Evolutionary conservation across 176 grass and related monocot species (phyloP).

Genomic region (Bolboschoenus planiculmis): DNA sequence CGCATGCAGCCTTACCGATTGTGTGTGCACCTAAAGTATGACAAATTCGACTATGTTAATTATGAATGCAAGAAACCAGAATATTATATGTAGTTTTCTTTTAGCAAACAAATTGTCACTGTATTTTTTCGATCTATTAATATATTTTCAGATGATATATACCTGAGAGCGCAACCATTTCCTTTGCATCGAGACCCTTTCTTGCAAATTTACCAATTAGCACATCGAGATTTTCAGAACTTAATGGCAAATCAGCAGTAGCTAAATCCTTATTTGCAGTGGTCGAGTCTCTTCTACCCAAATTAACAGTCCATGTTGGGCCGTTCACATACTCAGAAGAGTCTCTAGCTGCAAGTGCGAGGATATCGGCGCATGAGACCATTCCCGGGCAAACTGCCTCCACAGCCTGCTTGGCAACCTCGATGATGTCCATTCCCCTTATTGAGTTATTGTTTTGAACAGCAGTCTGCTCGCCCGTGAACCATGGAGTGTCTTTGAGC

Average conservation of each 20-base stretch:
- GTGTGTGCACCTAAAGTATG: conserved; percentile 48
- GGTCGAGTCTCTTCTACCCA: conserved; percentile 49
- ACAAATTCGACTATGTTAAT: too few relatives aligned
- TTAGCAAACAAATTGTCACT: not conserved
- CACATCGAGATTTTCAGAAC: not conserved
- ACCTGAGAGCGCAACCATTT: not conserved
- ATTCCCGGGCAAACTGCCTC: conserved; percentile 1
- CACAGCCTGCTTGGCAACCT: not conserved
- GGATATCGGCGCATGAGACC: not conserved
- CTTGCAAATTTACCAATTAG: conserved; percentile 11
- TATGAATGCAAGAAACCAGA: not conserved
- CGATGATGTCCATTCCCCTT: conserved; percentile 6
- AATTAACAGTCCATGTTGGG: conserved; percentile 40
- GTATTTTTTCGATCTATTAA: too few relatives aligned
- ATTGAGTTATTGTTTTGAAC: not conserved
- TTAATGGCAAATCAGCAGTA: conserved; percentile 15
- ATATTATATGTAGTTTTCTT: not conserved
- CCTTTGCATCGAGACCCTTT: conserved; percentile 18
- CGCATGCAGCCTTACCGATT: conserved; percentile 39
- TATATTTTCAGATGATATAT: too few relatives aligned
- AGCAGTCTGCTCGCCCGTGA: not conserved
- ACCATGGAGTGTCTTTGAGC: conserved; percentile 4
- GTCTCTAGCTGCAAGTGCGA: conserved; percentile 9
- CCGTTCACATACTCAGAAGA: conserved; percentile 11
- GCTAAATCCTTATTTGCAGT: conserved; percentile 21